Evolutionary conservation across 108 stramenopile species (phyloP), one percentile per base, ranked within the genome.

Genomic region (Skeletonema marinoi): DNA sequence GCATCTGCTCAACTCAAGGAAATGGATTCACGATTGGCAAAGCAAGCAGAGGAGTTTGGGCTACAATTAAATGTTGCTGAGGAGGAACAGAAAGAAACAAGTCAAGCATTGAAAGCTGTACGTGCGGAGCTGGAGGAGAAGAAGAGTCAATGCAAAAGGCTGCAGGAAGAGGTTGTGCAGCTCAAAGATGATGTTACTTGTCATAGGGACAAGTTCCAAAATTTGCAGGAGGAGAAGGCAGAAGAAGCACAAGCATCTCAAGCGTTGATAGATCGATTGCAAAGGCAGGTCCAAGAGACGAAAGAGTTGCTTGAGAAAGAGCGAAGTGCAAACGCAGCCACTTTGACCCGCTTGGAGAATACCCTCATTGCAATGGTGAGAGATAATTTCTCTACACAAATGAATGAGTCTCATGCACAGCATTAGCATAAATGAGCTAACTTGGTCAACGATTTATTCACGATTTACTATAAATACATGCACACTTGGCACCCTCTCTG

Each of bases 111-210:
- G 17, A 25, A 25, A 56, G 25, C 3, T 10, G 54, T 56, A 10
- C 19, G 21, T 56, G 54, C 9, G 8, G 69, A 74, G 39, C 46
- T 81, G 54, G 54, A 46, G 30, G 64, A 58, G 25, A 60, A 70
- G 39, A 46, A 2, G 3, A 39, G 48, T n/a, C 69, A 68, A 65
- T 60, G 68, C 32, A 42, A 38, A 21, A 54, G 11, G 14, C n/a
- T 74, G 30, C 63, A 66, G 21, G 39, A 10, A 31, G 60, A 74
- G 70, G 17, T 81, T 17, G 64, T 63, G 44, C 16, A 32, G 30
- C 35, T 74, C n/a, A 61, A 51, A 25, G 73, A 14, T 46, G 32
- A 36, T 36, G 50, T 35, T 17, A 50, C 46, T 17, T 50, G 42
- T 32, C 7, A 4, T 6, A 56, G 9, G 54, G 9, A 56, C 1